A percentile compares a stretch with the other conserved stretches of the same genome.
phyloP scores from a whole-genome alignment of 2,329 filamentous ascomycete species.

The Fusarium sp. region DNA sequence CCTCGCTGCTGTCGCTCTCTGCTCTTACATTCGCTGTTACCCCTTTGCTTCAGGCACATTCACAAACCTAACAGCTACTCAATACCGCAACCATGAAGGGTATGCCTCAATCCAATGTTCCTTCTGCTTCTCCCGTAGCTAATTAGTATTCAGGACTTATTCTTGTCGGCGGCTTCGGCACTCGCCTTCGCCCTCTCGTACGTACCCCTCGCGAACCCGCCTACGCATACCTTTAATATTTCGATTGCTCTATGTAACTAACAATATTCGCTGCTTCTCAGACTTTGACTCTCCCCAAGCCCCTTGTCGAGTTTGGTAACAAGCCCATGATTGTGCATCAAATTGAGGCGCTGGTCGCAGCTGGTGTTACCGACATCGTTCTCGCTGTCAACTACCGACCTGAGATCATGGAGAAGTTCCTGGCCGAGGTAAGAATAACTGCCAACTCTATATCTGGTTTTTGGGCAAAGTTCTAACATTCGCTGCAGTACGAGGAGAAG shows the following conservation, averaged over 20 bases:
- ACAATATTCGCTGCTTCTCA: conserved; percentile 55
- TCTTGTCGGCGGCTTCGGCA: conserved; percentile 99
- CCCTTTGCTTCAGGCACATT: conserved; percentile 38
- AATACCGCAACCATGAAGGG: conserved; percentile 55
- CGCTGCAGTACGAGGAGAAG: conserved; percentile 81
- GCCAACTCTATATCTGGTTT: background rate
- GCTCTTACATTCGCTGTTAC: conserved; percentile 43
- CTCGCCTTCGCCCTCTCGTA: conserved; percentile 95
- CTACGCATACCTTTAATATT: conserved; percentile 21
- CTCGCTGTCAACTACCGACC: conserved; percentile 98
- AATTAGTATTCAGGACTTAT: conserved; percentile 79
- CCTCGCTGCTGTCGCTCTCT: conserved; percentile 44
- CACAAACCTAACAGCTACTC: conserved; percentile 37
- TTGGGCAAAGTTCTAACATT: conserved; percentile 17
- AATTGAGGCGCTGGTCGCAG: conserved; percentile 92
- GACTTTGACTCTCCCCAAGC: conserved; percentile 97
- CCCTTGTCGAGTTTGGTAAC: conserved; percentile 97
- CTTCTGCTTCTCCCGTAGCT: conserved; percentile 22
- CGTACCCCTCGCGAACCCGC: conserved; percentile 51
- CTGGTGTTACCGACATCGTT: conserved; percentile 96
- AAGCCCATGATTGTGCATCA: conserved; percentile 99
- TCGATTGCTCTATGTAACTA: conserved; percentile 28
- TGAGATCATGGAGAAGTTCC: conserved; percentile 94
- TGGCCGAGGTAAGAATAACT: conserved; percentile 78
- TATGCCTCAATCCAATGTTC: conserved; percentile 36